phyloP scores from a whole-genome alignment of 2,329 filamentous ascomycete species.

The Fusarium ambrosium region DNA sequence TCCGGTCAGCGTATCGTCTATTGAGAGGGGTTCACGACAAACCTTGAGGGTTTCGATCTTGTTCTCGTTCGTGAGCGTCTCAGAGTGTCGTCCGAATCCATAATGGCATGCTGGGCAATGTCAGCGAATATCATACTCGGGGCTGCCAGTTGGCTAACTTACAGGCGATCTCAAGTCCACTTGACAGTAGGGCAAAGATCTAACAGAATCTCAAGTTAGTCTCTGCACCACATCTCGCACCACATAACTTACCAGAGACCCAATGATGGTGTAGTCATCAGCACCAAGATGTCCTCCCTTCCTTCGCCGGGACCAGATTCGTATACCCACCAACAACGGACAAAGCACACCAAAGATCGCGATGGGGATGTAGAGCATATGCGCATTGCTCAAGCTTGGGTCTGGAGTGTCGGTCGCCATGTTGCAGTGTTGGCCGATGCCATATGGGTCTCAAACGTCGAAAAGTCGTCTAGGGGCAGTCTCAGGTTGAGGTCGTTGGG shows the following conservation, averaged over 20 bases:
- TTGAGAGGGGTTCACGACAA: not conserved
- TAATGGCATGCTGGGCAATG: slow-evolving; percentile 39
- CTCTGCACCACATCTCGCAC: not conserved
- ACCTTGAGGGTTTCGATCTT: slow-evolving; percentile 40
- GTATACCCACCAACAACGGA: slow-evolving; percentile 34
- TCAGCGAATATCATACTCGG: not conserved
- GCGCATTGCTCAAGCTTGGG: slow-evolving; percentile 38
- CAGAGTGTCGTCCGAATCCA: slow-evolving; percentile 41
- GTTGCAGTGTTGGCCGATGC: slow-evolving; percentile 23
- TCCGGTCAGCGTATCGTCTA: not conserved
- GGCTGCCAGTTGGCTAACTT: not conserved
- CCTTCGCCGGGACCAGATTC: slow-evolving; percentile 40
- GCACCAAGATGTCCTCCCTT: slow-evolving; percentile 37
- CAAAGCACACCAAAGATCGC: slow-evolving; percentile 43
- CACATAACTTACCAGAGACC: slow-evolving; percentile 29
- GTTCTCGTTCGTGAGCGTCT: slow-evolving; percentile 20
- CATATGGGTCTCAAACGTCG: slow-evolving; percentile 11
- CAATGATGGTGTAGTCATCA: slow-evolving; percentile 43
- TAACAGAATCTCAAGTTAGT: slow-evolving; percentile 2
- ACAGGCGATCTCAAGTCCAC: slow-evolving; percentile 36
- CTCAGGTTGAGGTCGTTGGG: slow-evolving; percentile 25
- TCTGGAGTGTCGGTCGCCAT: slow-evolving; percentile 23
- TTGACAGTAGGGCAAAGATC: slow-evolving; percentile 31
- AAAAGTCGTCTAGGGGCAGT: slow-evolving; percentile 25
- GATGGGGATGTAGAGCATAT: slow-evolving; percentile 45